These are phyloP conservation scores for Salvia miltiorrhiza DNA, from an alignment of 257 asterid species.

Conservation along the genomic window DNA sequence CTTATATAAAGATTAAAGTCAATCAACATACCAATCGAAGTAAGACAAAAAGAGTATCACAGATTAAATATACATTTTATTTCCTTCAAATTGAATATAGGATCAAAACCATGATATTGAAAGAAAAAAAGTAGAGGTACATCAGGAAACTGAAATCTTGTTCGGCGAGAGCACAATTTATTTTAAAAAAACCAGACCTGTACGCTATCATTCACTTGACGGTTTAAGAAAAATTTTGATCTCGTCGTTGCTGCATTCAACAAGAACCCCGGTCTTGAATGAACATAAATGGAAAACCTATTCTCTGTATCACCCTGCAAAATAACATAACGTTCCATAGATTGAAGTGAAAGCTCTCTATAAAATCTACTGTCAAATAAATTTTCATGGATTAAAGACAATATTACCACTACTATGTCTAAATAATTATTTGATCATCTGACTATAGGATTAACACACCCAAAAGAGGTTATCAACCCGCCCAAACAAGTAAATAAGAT, in stretches of 20 bases:
- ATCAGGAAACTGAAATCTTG: neutral
- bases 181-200: constrained; percentile 59
- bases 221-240: constrained; percentile 69
- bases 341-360: neutral
- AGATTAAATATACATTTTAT: neutral
- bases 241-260: constrained; percentile 69
- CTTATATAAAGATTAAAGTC: constrained; percentile 2
- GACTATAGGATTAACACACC: neutral
- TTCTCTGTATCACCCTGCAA: constrained; percentile 77
- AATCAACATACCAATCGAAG: constrained; percentile 4
- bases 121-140: neutral
- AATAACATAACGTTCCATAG: constrained; percentile 20
- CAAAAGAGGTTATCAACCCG: neutral
- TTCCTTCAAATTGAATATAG: neutral
- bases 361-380: neutral
- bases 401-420: neutral
- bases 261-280: constrained; percentile 93
- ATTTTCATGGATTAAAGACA: neutral
- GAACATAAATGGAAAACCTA: constrained; percentile 81
- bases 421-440: neutral
- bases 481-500: constrained; percentile 1
- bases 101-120: neutral
- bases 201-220: constrained; percentile 80
- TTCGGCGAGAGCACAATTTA: neutral
- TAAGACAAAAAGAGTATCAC: neutral